Conservation (phyloP, 495 filamentous ascomycete species). For the Aspergillus baeticus region DNA sequence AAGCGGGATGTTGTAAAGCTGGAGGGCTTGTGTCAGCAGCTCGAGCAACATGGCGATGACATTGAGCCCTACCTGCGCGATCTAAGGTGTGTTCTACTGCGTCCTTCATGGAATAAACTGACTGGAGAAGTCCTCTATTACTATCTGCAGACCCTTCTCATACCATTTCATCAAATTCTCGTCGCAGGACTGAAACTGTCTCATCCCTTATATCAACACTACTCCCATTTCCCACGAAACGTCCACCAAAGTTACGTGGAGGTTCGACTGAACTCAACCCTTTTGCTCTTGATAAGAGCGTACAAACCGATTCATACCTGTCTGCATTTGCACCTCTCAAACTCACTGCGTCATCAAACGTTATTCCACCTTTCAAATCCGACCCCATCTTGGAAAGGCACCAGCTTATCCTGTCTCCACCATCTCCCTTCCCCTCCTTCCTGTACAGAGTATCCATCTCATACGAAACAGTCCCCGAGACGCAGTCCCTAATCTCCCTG, state of each 20-base stretch:
- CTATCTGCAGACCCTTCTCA: slow-evolving; percentile 25
- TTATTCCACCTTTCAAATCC: slow-evolving; percentile 15
- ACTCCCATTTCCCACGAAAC: slow-evolving; percentile 40
- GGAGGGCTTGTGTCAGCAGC: slow-evolving; percentile 32
- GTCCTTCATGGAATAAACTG: slow-evolving; percentile 14
- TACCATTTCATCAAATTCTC: slow-evolving; percentile 12
- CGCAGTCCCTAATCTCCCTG: slow-evolving; percentile 33
- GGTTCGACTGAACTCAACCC: slow-evolving; percentile 33
- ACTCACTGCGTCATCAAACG: slow-evolving; percentile 29
- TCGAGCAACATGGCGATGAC: slow-evolving; percentile 13
- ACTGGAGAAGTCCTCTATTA: slow-evolving; percentile 24
- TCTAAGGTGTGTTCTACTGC: slow-evolving; percentile 31
- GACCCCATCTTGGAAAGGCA: slow-evolving; percentile 33
- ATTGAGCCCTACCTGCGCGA: slow-evolving; percentile 28
- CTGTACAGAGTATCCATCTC: slow-evolving; percentile 35
- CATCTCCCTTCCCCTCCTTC: slow-evolving; percentile 36
- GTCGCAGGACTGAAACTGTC: slow-evolving; percentile 21
- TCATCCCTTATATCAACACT: slow-evolving; percentile 42
- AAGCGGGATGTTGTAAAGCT: slow-evolving; percentile 39
- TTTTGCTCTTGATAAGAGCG: slow-evolving; percentile 32
- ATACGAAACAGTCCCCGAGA: slow-evolving; percentile 42
- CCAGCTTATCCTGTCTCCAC: slow-evolving; percentile 34
- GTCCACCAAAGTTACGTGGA: slow-evolving; percentile 22
- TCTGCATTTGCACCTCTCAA: slow-evolving; percentile 38
- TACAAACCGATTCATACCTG: slow-evolving; percentile 33